Percentiles rank a stretch among this genome's conserved stretches.
Evolutionary conservation across 139 green algal genomes (phyloP).

Genomic region (Deuterostichococcus epilithicus): DNA sequence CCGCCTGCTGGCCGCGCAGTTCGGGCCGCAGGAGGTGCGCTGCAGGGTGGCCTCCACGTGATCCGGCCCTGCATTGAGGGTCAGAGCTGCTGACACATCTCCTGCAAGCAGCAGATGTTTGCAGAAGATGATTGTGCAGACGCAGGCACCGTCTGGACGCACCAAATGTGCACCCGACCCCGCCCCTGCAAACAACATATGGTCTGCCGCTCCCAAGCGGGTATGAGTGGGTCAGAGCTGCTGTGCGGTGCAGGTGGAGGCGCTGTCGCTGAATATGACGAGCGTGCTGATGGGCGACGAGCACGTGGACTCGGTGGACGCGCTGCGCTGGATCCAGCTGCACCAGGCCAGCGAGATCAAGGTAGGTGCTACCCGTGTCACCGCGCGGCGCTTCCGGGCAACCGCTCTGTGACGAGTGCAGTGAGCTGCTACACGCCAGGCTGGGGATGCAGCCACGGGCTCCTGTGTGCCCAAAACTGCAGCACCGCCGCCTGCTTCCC

Average conservation of each 20-base stretch:
- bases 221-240: background rate
- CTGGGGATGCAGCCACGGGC: background rate
- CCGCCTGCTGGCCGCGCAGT: constrained; percentile 49
- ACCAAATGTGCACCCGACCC: too few relatives aligned
- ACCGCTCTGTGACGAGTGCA: too few relatives aligned
- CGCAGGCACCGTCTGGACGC: too few relatives aligned
- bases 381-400: too few relatives aligned
- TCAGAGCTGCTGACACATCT: too few relatives aligned
- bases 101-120: too few relatives aligned
- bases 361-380: constrained; percentile 1
- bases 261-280: constrained; percentile 37
- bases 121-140: too few relatives aligned
- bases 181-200: too few relatives aligned
- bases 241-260: constrained; percentile 28
- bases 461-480: background rate
- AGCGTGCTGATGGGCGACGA: constrained; percentile 14
- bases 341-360: constrained; percentile 18
- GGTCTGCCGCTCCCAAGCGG: too few relatives aligned
- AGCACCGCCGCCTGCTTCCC: background rate
- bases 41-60: background rate
- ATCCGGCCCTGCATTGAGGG: background rate
- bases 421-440: too few relatives aligned
- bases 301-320: background rate
- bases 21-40: constrained; percentile 37
- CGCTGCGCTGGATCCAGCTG: constrained; percentile 24